Base-by-base conservation (phyloP, 2,329 filamentous ascomycete species). In the Aspergillus ibericus region DNA sequence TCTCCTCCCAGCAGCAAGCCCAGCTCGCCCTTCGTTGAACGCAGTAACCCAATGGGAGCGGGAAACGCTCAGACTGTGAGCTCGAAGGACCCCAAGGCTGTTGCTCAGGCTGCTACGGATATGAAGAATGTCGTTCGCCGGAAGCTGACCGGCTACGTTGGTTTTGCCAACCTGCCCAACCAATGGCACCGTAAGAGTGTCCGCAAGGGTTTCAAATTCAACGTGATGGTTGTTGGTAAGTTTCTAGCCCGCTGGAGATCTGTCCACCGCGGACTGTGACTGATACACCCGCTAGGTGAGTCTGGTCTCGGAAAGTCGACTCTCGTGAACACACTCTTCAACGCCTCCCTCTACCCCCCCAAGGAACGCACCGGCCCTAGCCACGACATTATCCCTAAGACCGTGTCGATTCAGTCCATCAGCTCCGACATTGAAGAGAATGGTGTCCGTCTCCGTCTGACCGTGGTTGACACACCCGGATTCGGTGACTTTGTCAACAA, bases 161-260 rank as follows among this genome's bases (percentile, higher is more conserved):
- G 95, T 67, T 99, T 99, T 75, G 95, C 95, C 78, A 99, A 99
- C 78, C 81, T 99, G 75, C 95, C 95, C 65, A 99, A 99, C 82
- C 95, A 99, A 82, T 99, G 95, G 95, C 95, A 99, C 84, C 93
- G 95, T 80, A 99, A 99, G 89, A 97, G 93, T 87, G 95, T 99
- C 73, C 92, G 95, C 76, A 99, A 99, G 82, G 95, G 95, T 63
- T 99, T 99, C 87, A 99, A 98, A 86, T 99, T 99, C 85, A 99
- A 99, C 77, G 95, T 99, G 69, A 99, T 99, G 95, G 95, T 99
- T 80, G 95, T 99, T 80, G 95, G 95, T 98, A 84, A 75, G 93
- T 88, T 16, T 25, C 18, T 16, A 16, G 13, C n/a, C 6, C 4
- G 5, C 13, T 40, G 4, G 40, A 22, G 15, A 29, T 25, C 32